These are phyloP conservation scores for Komagataella populi DNA, from an alignment of 805 yeast genomes.

Conservation along the genomic window DNA sequence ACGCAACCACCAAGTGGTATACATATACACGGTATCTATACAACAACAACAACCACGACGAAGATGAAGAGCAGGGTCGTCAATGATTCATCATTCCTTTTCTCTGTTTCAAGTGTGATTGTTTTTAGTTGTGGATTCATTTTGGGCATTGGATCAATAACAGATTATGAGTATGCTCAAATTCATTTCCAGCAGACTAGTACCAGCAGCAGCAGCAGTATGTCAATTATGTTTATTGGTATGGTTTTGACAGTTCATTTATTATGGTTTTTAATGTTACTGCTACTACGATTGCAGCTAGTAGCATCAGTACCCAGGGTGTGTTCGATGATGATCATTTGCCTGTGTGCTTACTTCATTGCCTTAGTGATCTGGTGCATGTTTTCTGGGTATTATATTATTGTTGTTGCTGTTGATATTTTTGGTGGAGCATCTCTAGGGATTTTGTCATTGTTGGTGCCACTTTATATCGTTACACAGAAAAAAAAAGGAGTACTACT, in stretches of 20 bases:
- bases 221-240: not conserved
- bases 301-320: not conserved
- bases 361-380: not conserved
- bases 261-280: not conserved
- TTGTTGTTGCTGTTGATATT: not conserved
- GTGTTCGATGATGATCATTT: not conserved
- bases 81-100: too few relatives aligned
- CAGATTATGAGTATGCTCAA: not conserved
- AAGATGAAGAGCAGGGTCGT: too few relatives aligned
- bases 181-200: not conserved
- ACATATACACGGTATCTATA: too few relatives aligned
- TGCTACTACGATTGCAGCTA: not conserved
- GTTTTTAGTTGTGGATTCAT: not conserved
- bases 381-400: not conserved
- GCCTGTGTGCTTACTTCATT: not conserved
- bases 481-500: not conserved
- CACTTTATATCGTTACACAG: not conserved
- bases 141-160: not conserved
- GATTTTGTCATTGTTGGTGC: not conserved
- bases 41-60: too few relatives aligned
- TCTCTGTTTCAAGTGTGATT: not conserved
- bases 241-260: not conserved
- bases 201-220: not conserved
- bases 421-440: not conserved
- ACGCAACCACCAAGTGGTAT: too few relatives aligned